Base-by-base conservation (phyloP, 192 early-diverging fungal species). In the Lunasporangiospora selenospora region DNA sequence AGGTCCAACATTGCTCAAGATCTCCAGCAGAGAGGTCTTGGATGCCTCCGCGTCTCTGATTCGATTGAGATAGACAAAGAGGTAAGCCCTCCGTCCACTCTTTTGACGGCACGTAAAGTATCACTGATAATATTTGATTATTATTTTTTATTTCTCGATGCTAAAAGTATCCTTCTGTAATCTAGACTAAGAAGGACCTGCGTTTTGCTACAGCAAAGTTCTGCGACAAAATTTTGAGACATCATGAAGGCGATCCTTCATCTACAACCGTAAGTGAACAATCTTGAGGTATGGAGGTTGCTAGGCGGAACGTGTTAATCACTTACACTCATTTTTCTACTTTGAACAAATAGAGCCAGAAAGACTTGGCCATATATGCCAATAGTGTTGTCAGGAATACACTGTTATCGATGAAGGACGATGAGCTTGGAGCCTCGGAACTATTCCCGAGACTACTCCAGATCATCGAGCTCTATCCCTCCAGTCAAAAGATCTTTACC, bases 371-470 rank as follows among this genome's bases (percentile, higher is more conserved):
- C 18, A 27, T 59, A 6, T 61, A 77, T 46, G 67, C 76, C 1
- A 45, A 60, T 0, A 33, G 47, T 16, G 77, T 88, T 15, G 58
- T 89, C 13, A 58, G 77, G 11, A 75, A 78, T 27, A 69, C 84
- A 1, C 76, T 92, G 15, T 39, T 52, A 7, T 82, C 85, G 1
- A 90, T 92, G 81, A 40, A 67, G 6, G 51, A 73, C 12, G 88
- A 85, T 0, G 76, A 77, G 13, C 39, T 33, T n/a, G 65, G 77
- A 18, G 90, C 86, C 2, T 75, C 80, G 11, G 85, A 93, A 19
- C 64, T 84, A 6, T 91, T 89, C 55, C 91, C 91, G 1, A 65
- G 91, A 15, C 55, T 93, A 34, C 75, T 93, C 31, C 87, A 93
- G 53, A 44, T 93, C 11, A 75, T 91, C 30, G 85, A 87, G 52